Evolutionary conservation across 2,329 filamentous ascomycete species (phyloP), one percentile per base, ranked within the genome.

Genomic region (Monilinia aucupariae): DNA sequence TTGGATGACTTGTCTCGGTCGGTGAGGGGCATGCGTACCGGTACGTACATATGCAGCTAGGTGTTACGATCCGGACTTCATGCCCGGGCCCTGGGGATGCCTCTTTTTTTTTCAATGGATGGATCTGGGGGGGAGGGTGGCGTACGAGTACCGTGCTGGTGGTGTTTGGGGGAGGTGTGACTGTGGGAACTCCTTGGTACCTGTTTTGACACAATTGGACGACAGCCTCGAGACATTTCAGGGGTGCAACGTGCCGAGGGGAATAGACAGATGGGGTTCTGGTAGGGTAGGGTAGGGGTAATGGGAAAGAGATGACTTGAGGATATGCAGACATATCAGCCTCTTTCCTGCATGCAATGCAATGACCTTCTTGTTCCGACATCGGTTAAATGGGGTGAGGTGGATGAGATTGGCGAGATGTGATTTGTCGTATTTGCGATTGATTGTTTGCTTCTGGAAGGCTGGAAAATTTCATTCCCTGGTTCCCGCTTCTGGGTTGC

Each of bases 381-480:
- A 55, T 45, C 53, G 53, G 25, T 55, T 55, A 9, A 17, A 10
- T 5, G 45, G 22, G 4, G 45, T 27, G 45, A 6, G 22, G 10
- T 48, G 22, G 15, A 37, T 43, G 60, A 62, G 60, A 62, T 58
- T 58, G 34, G 32, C 60, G 60, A 50, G 41, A 58, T 50, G 22
- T 62, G 60, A 58, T 58, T 48, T 58, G 60, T 62, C 52, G 41
- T 32, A 17, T 62, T 43, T 43, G 13, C 5, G 5, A 8, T 25
- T 39, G 37, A 15, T 15, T 43, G 54, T 58, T 58, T 58, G 41
- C 41, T 58, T 47, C 54, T 58, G 54, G 41, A 58, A 47, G 3
- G 39, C 20, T 17, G 41, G 25, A 5, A 5, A 43, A 10, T 39
- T 45, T 55, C n/a, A n/a, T n/a, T 43, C 25, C 30, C 25, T 55